Base-by-base conservation (phyloP, 2,329 filamentous ascomycete species). In the Fusarium hostae region DNA sequence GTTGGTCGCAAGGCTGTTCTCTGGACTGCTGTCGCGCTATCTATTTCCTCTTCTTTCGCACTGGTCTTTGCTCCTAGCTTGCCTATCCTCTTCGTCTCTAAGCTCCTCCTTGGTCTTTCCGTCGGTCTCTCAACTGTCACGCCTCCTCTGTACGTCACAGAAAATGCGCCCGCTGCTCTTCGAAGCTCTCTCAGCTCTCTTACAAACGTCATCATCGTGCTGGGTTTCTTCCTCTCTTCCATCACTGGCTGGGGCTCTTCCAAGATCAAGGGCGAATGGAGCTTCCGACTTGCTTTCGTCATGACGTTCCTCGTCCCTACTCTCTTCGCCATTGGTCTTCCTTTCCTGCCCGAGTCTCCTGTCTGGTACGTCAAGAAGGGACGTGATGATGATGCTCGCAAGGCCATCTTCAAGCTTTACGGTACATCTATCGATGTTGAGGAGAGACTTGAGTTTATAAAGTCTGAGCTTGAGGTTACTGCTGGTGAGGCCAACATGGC, bases 291-390 rank as follows among this genome's bases (percentile, higher is more conserved):
- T 1, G 75, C 76, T 0, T 78, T 78, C 30, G 68, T 76, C 40
- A 78, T 78, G 77, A 78, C 77, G 0, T 78, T 78, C 60, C 66
- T 78, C 1, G 72, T 78, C 2, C 75, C 76, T 1, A 73, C 75
- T 1, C 59, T 78, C 0, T 78, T 78, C 34, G 66, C 66, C 12
- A 30, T 75, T 1, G 75, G 54, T 3, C 67, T 78, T 1, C 75
- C 77, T 0, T 78, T 78, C 20, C 62, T 78, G 0, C 77, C 76
- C 1, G 77, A 78, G 41, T 78, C 76, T 1, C 76, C 77, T 3
- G 76, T 78, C 2, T 78, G 77, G 76, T 76, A 75, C 12, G 57
- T 78, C 41, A 78, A 78, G 69, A 76, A 76, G 59, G 77, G 70
- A 1, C 69, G 67, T 12, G 76, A 78, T 1, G 75, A 76, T 2